A percentile compares a stretch with the other conserved stretches of the same genome.
These are phyloP conservation scores for Alnus rubra DNA, from an alignment of 306 rosid genomes.

Conservation along the genomic window DNA sequence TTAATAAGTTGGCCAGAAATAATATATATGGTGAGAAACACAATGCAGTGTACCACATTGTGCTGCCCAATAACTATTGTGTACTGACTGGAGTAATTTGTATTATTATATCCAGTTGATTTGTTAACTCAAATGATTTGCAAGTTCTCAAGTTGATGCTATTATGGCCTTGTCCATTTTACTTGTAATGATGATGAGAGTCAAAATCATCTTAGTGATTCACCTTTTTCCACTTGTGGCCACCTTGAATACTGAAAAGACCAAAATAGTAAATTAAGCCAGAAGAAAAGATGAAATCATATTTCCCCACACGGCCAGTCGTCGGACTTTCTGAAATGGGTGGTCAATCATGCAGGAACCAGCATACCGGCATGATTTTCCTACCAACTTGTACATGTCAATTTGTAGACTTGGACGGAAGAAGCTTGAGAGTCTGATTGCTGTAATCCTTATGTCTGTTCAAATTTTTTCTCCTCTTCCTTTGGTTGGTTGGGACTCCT, in stretches of 20 bases:
- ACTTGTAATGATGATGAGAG: neutral
- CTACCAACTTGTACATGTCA: constrained; percentile 29
- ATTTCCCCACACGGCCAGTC: neutral
- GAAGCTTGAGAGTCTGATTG: constrained; percentile 56
- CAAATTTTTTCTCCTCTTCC: constrained; percentile 62
- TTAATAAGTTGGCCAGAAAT: neutral
- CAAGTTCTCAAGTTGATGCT: neutral
- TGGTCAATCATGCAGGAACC: constrained; percentile 55
- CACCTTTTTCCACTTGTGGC: neutral
- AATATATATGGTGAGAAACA: neutral
- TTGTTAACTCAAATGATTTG: neutral
- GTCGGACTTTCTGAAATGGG: constrained; percentile 36
- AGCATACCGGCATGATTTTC: constrained; percentile 23
- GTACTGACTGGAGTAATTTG: neutral
- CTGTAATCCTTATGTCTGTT: constrained; percentile 46
- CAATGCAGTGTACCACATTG: neutral
- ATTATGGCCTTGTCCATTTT: neutral
- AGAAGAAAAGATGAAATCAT: neutral
- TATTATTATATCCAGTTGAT: neutral
- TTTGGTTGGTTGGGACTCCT: constrained; percentile 40
- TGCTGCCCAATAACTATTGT: neutral
- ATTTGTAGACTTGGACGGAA: constrained; percentile 34
- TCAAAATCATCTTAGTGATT: neutral
- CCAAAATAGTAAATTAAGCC: neutral
- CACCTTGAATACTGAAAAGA: neutral